These are phyloP conservation scores for Aspergillus sp. DNA, from an alignment of 2,329 filamentous ascomycete species.

Conservation along the genomic window DNA sequence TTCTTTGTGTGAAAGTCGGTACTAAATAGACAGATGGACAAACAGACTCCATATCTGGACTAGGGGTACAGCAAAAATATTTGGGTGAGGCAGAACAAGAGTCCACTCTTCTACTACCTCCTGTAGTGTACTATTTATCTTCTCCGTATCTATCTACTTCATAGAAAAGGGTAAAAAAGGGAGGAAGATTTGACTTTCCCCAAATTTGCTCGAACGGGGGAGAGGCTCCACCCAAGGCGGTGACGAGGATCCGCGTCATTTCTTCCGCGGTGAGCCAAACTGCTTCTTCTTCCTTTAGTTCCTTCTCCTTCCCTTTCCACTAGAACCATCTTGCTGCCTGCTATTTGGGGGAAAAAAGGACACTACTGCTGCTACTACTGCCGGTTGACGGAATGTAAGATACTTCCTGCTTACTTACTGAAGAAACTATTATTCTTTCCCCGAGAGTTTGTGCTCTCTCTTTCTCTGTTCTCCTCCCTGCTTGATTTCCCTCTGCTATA, in stretches of 20 bases:
- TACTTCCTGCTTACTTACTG: not conserved
- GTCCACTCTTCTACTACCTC: not conserved
- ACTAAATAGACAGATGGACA: too few species aligned
- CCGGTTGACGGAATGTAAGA: not conserved
- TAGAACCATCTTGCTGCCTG: constrained; percentile 5
- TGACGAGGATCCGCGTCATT: constrained; percentile 28
- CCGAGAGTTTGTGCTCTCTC: too few species aligned
- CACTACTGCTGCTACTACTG: not conserved
- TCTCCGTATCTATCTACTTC: too few species aligned
- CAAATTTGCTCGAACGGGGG: not conserved
- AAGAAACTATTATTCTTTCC: too few species aligned
- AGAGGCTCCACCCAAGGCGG: constrained; percentile 19
- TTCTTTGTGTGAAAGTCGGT: not conserved
- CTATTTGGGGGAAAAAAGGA: too few species aligned
- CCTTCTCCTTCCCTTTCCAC: not conserved
- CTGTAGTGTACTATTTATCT: too few species aligned
- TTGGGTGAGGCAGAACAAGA: not conserved
- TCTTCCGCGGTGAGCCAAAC: constrained; percentile 14
- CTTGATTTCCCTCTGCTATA: not conserved
- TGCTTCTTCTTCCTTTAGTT: constrained; percentile 13
- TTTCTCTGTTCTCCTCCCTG: too few species aligned
- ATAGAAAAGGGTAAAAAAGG: too few species aligned
- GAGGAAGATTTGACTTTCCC: not conserved
- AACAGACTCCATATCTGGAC: too few species aligned
- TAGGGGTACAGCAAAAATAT: too few species aligned